Evolutionary conservation across 208 protist genomes (phyloP), one percentile per base, ranked within the genome.

Genomic region (Leishmania lainsoni): DNA sequence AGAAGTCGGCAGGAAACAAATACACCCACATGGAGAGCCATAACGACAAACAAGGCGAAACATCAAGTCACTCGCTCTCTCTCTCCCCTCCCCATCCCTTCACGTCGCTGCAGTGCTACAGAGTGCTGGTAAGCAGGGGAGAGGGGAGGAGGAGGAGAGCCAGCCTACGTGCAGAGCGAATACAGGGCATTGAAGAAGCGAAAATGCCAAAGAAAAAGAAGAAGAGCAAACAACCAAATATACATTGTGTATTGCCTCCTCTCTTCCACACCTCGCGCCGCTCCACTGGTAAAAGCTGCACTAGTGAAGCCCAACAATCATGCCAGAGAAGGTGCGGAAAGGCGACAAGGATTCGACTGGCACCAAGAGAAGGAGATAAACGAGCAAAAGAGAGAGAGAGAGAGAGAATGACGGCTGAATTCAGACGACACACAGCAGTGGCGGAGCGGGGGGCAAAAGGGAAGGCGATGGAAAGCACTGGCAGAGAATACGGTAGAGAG

Each of bases 41-140:
- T 8, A 8, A 3, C 8, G 5, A 63, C 48, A 59, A 63, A 45
- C 22, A 56, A 83, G 63, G 80, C 66, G 17, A 51, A 71, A 51
- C 77, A 78, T 81, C 81, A 79, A 74, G 80, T 2, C 22, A 12
- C 32, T 14, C 66, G 17, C n/a, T 1, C 8, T 22, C 6, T 35
- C 9, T 10, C 59, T 26, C 59, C 16, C 0, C n/a, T 26, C 26
- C 56, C 6, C 20, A 54, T 22, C 22, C n/a, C n/a, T 66, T 66
- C 59, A n/a, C 29, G 59, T 35, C 22, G 3, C 59, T 12, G 35
- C 29, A 22, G 59, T 66, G 59, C 2, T n/a, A n/a, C 22, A 39
- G 12, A 48, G 66, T 35, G 39, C 39, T 49, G 39, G 66, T 49
- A 39, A 35, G 39, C 32, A 49, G 39, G 10, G 51, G 22, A 8